Percentiles rank a stretch among this genome's conserved stretches.
Conservation (phyloP, 352 stramenopile genomes). For the Blastocystis sp. region DNA sequence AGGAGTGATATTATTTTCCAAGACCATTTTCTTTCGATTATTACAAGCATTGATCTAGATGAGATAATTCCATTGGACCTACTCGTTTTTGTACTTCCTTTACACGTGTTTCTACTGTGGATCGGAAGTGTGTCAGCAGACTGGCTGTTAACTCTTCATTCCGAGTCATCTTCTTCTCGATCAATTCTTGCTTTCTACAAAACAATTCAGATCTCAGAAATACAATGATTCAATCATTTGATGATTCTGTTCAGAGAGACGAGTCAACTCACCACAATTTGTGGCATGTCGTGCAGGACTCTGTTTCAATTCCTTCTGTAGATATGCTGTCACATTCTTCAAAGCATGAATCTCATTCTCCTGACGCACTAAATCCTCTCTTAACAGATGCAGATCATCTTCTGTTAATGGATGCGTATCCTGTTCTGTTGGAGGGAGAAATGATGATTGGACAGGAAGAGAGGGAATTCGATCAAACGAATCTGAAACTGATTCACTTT, state of each 20-base stretch:
- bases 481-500: background rate
- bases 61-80: background rate
- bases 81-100: constrained; percentile 46
- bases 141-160: constrained; percentile 18
- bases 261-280: background rate
- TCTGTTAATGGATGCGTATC: background rate
- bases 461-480: background rate
- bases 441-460: background rate
- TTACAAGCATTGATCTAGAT: constrained; percentile 42
- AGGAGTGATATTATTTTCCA: constrained; percentile 18
- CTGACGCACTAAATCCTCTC: background rate
- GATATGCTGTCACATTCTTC: background rate
- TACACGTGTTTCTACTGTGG: constrained; percentile 34
- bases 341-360: background rate
- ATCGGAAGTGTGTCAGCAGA: constrained; percentile 46
- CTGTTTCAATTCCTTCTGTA: constrained; percentile 2
- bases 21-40: constrained; percentile 18
- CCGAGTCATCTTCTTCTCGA: background rate
- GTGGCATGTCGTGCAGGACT: background rate
- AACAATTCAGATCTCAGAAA: background rate
- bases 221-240: background rate
- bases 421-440: background rate
- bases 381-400: background rate
- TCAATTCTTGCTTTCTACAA: constrained; percentile 14
- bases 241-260: background rate